Percentiles rank a stretch among this genome's conserved stretches.
Evolutionary conservation across 306 rosid genomes (phyloP).

Genomic region (Parietaria judaica): DNA sequence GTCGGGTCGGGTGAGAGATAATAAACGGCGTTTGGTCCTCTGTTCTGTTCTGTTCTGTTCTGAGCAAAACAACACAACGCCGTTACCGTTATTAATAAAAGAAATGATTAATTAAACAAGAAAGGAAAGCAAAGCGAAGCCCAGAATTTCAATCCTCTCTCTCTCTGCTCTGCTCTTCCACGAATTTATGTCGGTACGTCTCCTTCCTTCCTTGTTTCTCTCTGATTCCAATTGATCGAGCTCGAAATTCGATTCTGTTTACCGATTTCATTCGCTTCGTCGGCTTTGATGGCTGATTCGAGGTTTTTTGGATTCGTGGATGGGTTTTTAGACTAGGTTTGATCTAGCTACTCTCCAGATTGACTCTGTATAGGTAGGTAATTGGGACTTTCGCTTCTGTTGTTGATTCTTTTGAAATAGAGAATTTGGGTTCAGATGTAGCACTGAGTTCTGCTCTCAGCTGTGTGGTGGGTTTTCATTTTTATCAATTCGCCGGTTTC

Average conservation of each 20-base stretch:
- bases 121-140: no score
- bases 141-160: no score
- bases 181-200: constrained; percentile 92
- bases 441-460: neutral
- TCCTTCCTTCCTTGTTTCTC: constrained; percentile 4
- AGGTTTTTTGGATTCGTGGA: constrained; percentile 10
- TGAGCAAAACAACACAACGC: constrained; percentile 25
- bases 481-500: no score
- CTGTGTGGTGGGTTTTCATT: no score
- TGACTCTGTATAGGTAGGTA: no score
- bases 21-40: neutral
- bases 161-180: constrained; percentile 24
- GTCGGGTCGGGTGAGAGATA: constrained; percentile 6
- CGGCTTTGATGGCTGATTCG: neutral
- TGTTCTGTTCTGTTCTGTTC: no score
- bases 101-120: no score
- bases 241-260: neutral
- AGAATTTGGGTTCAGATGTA: neutral
- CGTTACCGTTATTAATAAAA: constrained; percentile 21
- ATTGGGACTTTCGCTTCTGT: neutral
- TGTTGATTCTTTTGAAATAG: neutral
- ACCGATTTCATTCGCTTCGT: neutral
- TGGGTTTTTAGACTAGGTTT: neutral
- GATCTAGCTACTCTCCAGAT: neutral
- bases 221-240: neutral